Conservation (phyloP, 208 protist species). For the Leishmania aethiopica region DNA sequence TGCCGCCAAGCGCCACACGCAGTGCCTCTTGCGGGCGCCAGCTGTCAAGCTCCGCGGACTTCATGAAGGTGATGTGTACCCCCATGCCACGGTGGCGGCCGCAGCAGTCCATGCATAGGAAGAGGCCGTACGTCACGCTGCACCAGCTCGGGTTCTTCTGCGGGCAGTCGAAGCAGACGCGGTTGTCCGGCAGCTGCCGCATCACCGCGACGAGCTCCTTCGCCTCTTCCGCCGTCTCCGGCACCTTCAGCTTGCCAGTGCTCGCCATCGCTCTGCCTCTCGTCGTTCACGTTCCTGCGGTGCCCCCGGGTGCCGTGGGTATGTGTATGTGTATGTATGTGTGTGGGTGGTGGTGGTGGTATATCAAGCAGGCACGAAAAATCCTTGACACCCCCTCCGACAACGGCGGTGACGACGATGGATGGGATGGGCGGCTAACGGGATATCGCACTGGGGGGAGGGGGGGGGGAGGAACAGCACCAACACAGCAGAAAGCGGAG, state of each 20-base stretch:
- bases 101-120: conserved; percentile 97
- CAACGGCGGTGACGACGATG: not conserved
- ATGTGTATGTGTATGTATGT: not conserved
- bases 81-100: conserved; percentile 94
- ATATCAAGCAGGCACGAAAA: not conserved
- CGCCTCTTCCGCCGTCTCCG: conserved; percentile 71
- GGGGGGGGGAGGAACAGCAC: not conserved
- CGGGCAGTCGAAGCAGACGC: conserved; percentile 96
- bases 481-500: not conserved
- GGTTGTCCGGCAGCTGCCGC: conserved; percentile 79
- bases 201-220: conserved; percentile 69
- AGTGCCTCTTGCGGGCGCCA: conserved; percentile 87
- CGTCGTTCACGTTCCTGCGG: not conserved
- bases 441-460: not conserved
- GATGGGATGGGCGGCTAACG: not conserved
- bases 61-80: conserved; percentile 97
- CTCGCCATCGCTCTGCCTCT: conserved; percentile 15
- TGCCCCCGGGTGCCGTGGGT: not conserved
- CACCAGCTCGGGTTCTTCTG: conserved; percentile 97
- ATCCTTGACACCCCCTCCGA: not conserved
- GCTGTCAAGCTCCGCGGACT: conserved; percentile 91
- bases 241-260: conserved; percentile 27
- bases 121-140: conserved; percentile 96
- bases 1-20: conserved; percentile 91
- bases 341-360: not conserved